Base-by-base conservation (phyloP, 495 filamentous ascomycete genomes). In the Tuber magnatum region DNA sequence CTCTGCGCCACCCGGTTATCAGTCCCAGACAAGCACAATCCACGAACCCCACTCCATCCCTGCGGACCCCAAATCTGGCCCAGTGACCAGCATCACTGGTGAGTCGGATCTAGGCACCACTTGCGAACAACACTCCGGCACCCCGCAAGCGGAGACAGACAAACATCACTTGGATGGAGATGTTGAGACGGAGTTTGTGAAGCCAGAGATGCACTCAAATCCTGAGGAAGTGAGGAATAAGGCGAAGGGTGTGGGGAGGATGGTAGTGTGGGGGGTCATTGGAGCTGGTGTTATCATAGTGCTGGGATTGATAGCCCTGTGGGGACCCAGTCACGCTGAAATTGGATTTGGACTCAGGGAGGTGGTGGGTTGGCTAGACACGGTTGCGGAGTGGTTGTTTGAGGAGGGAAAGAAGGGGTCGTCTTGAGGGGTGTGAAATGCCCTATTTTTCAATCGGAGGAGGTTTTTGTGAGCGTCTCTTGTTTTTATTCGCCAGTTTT, bases 351-450 rank as follows among this genome's bases (percentile, higher is more conserved):
- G 69, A 8, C 12, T 28, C 3, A 32, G n/a, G 8, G n/a, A 61
- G 51, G 51, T n/a, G 24, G n/a, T 32, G 51, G n/a, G 3, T 32
- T 61, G 51, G 51, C 32, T 9, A 5, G 76, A 75, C 48, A 73
- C 28, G 65, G 16, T 79, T 24, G 77, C 77, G 28, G 76, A 68
- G 73, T 78, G 72, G 76, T 35, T 79, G 14, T 75, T 79, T 42
- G 75, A 44, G 28, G 77, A 79, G 38, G 77, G 77, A 44, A 79
- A 73, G 40, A 61, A 61, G n/a, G 51, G 51, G 10, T 16, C 51
- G n/a, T 32, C 51, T 61, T 61, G 51, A 61, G 51, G 51, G 51
- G n/a, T 32, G n/a, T 14, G 10, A 10, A 4, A 28, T 61, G n/a
- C 9, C 12, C 9, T 32, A 14, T 61, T 16, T 32, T 28, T n/a